Conservation (phyloP, 2,329 filamentous ascomycete genomes). For the Westerdykella aurantiaca region DNA sequence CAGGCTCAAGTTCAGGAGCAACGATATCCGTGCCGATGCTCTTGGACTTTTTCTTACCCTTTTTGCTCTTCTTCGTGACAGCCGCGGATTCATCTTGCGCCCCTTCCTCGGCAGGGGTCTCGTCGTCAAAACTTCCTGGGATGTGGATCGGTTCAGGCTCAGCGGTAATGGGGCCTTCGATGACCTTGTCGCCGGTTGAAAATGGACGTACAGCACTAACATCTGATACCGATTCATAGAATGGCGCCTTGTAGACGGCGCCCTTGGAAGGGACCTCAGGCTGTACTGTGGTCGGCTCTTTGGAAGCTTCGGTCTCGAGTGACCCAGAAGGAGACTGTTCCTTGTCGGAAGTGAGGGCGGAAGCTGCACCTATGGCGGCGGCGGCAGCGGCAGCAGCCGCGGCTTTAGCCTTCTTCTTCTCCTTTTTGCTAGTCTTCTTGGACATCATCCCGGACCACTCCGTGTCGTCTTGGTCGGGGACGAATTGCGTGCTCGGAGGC, state of each 20-base stretch:
- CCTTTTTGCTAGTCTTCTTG: constrained; percentile 29
- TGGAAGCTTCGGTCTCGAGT: not conserved
- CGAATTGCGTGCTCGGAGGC: constrained; percentile 26
- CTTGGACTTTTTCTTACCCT: constrained; percentile 13
- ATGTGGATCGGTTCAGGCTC: constrained; percentile 58
- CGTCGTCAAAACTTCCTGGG: constrained; percentile 56
- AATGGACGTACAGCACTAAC: constrained; percentile 25
- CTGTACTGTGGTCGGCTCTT: not conserved
- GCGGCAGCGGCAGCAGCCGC: constrained; percentile 14
- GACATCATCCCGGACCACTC: constrained; percentile 17
- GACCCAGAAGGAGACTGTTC: not conserved
- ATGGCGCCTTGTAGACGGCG: constrained; percentile 35
- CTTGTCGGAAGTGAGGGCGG: constrained; percentile 4
- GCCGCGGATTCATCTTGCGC: constrained; percentile 12
- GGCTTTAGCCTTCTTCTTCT: constrained; percentile 25
- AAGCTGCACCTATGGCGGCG: constrained; percentile 11
- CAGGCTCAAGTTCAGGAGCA: not conserved
- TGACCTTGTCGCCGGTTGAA: constrained; percentile 26
- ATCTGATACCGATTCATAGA: constrained; percentile 41
- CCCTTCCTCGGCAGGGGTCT: constrained; percentile 28
- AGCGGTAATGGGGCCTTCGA: constrained; percentile 33
- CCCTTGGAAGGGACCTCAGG: constrained; percentile 14
- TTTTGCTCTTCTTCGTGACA: constrained; percentile 17
- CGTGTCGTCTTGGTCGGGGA: constrained; percentile 22
- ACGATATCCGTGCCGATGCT: constrained; percentile 2